A percentile compares a stretch with the other conserved stretches of the same genome.
These are phyloP conservation scores for Pharnaceum exiguum DNA, from an alignment of 148 eudicot species.

Conservation along the genomic window DNA sequence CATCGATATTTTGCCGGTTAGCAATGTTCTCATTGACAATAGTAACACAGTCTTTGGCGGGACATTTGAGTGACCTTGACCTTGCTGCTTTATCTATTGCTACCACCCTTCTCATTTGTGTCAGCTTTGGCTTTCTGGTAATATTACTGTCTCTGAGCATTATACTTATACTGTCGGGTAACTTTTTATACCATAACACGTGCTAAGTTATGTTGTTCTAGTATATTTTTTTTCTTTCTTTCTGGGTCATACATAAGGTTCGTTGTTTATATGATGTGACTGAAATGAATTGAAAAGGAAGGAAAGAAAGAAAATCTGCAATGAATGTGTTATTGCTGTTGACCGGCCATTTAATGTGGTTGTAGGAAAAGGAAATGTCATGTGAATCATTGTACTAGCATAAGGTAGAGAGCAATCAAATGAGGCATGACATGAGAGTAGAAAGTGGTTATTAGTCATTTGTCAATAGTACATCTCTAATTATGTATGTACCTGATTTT, in stretches of 20 bases:
- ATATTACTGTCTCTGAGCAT: background rate
- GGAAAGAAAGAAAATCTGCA: too few relatives aligned
- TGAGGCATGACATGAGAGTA: too few relatives aligned
- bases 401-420: too few relatives aligned
- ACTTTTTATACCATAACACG: background rate
- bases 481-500: too few relatives aligned
- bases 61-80: conserved; percentile 42
- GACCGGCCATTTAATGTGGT: too few relatives aligned
- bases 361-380: too few relatives aligned
- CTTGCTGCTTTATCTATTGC: conserved; percentile 46
- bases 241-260: background rate
- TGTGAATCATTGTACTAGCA: too few relatives aligned
- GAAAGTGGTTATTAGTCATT: too few relatives aligned
- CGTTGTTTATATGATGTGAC: background rate
- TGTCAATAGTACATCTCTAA: too few relatives aligned
- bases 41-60: conserved; percentile 33
- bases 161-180: too few relatives aligned
- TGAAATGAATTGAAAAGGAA: too few relatives aligned
- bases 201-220: background rate
- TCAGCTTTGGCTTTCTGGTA: conserved; percentile 46
- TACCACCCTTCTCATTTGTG: conserved; percentile 39
- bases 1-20: conserved; percentile 34
- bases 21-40: conserved; percentile 26
- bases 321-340: too few relatives aligned
- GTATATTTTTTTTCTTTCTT: background rate